Percentiles rank a stretch among this genome's conserved stretches.
Conservation (phyloP, 140 eudicot genomes). For the Ambrosia hybrid region DNA sequence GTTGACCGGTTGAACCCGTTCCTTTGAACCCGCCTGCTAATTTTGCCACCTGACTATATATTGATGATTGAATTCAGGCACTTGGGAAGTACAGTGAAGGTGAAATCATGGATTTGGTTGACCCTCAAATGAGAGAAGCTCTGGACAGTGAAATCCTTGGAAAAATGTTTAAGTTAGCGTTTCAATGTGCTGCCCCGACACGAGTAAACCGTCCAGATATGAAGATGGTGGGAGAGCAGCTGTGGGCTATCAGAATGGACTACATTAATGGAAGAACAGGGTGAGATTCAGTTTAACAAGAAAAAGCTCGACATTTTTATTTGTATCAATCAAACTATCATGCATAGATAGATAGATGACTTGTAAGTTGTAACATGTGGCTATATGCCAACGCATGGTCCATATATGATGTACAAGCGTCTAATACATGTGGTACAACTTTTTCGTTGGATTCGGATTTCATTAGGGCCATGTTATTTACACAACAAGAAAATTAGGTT, state of each 20-base stretch:
- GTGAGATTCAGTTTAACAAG: background rate
- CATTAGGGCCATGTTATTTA: too few species aligned
- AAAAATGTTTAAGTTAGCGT: background rate
- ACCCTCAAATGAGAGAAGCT: slow-evolving; percentile 14
- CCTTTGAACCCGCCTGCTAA: background rate
- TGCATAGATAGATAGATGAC: slow-evolving; percentile 7
- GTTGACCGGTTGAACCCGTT: too few species aligned
- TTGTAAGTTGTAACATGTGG: slow-evolving; percentile 26
- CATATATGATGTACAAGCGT: slow-evolving; percentile 22
- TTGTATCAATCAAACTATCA: slow-evolving; percentile 8
- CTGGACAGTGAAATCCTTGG: background rate
- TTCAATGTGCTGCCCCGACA: background rate
- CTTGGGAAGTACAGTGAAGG: slow-evolving; percentile 60
- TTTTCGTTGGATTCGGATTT: too few species aligned
- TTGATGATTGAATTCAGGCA: slow-evolving; percentile 49
- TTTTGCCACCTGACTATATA: background rate
- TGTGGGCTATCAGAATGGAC: background rate
- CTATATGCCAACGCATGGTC: slow-evolving; percentile 18
- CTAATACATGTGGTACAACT: slow-evolving; percentile 20
- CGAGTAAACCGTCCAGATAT: background rate
- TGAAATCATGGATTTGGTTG: slow-evolving; percentile 50
- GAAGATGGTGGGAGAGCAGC: background rate
- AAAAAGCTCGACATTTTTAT: background rate
- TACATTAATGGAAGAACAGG: slow-evolving; percentile 37
- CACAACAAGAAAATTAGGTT: too few species aligned